Evolutionary conservation across 805 yeast genomes (phyloP).

Genomic region (Saccharomycodes ludwigii): DNA sequence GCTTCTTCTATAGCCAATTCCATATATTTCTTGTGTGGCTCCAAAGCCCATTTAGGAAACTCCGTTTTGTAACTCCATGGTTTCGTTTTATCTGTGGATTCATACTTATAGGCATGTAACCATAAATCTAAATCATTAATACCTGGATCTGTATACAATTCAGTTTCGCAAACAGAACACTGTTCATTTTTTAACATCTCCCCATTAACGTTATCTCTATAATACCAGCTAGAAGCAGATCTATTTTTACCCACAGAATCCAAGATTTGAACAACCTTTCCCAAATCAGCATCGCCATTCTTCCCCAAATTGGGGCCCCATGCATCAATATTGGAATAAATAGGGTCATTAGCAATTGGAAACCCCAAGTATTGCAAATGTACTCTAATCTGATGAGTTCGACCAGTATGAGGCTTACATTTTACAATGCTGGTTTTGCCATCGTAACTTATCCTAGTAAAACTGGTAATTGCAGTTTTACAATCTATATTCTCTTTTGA

Average conservation of each 20-base stretch:
- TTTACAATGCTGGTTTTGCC: slow-evolving; percentile 51
- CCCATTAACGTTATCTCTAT: slow-evolving; percentile 41
- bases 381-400: slow-evolving; percentile 92
- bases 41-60: slow-evolving; percentile 74
- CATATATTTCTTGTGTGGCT: slow-evolving; percentile 51
- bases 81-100: slow-evolving; percentile 30
- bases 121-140: slow-evolving; percentile 77
- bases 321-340: slow-evolving; percentile 62
- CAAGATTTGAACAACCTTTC: slow-evolving; percentile 34
- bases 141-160: slow-evolving; percentile 78
- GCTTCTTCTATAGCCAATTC: slow-evolving; percentile 68
- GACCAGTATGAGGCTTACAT: slow-evolving; percentile 81
- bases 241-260: slow-evolving; percentile 60
- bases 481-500: slow-evolving; percentile 27
- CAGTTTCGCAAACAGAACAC: slow-evolving; percentile 59
- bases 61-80: slow-evolving; percentile 68
- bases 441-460: slow-evolving; percentile 57
- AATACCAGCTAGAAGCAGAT: slow-evolving; percentile 57
- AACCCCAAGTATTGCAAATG: slow-evolving; percentile 81
- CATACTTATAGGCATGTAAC: slow-evolving; percentile 83
- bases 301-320: slow-evolving; percentile 78
- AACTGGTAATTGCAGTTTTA: slow-evolving; percentile 64
- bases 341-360: slow-evolving; percentile 89
- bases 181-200: slow-evolving; percentile 46
- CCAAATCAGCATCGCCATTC: slow-evolving; percentile 38